Conservation (phyloP, 441 rosid species). For the Populus hybrid region DNA sequence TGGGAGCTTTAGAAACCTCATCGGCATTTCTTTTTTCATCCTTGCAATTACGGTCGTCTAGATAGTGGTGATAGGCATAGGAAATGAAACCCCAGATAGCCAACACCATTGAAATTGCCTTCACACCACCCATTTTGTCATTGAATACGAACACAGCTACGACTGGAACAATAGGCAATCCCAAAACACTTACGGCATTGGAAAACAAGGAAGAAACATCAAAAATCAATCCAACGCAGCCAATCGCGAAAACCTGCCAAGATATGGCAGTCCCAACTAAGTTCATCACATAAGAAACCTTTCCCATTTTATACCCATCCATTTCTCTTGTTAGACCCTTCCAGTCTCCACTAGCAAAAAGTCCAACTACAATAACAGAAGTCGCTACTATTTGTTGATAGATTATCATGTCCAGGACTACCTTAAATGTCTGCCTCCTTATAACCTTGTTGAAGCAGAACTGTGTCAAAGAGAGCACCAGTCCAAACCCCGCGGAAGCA, state of each 20-base stretch:
- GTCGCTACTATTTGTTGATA: conserved; percentile 35
- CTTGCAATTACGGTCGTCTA: conserved; percentile 22
- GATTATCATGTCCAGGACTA: conserved; percentile 41
- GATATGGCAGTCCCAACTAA: conserved; percentile 35
- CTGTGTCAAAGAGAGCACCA: conserved; percentile 36
- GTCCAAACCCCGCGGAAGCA: conserved; percentile 44
- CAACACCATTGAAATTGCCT: conserved; percentile 54
- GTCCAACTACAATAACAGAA: conserved; percentile 33
- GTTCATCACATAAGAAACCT: conserved; percentile 40
- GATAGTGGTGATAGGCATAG: conserved; percentile 43
- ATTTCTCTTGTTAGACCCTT: conserved; percentile 27
- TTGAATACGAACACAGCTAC: conserved; percentile 49
- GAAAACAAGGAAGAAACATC: conserved; percentile 64
- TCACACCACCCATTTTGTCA: conserved; percentile 61
- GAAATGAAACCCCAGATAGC: conserved; percentile 70
- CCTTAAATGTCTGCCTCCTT: conserved; percentile 31
- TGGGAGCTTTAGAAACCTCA: conserved; percentile 4
- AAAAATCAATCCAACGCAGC: conserved; percentile 45
- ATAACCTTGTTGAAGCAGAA: conserved; percentile 39
- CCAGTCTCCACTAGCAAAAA: conserved; percentile 65
- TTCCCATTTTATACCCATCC: conserved; percentile 35
- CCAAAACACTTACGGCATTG: conserved; percentile 51
- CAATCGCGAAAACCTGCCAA: conserved; percentile 37
- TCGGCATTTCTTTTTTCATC: neutral
- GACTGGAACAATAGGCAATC: conserved; percentile 50